These are phyloP conservation scores for Sonneratia caseolaris DNA, from an alignment of 345 rosid species.

Conservation along the genomic window DNA sequence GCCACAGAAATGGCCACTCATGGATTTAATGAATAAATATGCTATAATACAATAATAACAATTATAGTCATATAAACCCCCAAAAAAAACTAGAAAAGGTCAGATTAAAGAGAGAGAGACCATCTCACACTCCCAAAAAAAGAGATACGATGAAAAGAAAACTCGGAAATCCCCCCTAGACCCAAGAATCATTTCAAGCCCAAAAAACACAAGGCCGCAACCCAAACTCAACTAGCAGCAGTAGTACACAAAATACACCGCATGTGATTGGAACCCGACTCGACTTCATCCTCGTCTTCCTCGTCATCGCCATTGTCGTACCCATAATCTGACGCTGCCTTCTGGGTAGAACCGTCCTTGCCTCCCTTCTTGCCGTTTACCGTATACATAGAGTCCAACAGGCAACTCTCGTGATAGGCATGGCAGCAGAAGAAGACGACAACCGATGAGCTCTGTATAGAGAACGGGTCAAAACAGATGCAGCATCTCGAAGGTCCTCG, in stretches of 20 bases:
- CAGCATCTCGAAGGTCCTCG: slow-evolving; percentile 85
- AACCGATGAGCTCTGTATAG: slow-evolving; percentile 65
- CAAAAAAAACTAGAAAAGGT: not conserved
- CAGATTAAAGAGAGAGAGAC: not conserved
- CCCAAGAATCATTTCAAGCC: not conserved
- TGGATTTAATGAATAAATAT: not conserved
- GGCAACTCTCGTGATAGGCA: slow-evolving; percentile 77
- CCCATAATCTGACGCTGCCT: slow-evolving; percentile 16
- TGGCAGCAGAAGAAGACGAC: slow-evolving; percentile 92
- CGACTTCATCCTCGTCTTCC: slow-evolving; percentile 32
- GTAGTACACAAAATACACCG: slow-evolving; percentile 97
- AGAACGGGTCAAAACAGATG: slow-evolving; percentile 87
- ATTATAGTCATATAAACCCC: not conserved
- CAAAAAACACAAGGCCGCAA: slow-evolving; percentile 1
- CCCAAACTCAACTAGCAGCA: slow-evolving; percentile 56
- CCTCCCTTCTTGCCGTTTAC: slow-evolving; percentile 27
- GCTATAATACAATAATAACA: slow-evolving; percentile 4
- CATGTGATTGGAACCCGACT: slow-evolving; percentile 37
- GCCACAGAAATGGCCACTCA: not conserved
- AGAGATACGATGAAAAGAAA: slow-evolving; percentile 1
- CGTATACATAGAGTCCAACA: slow-evolving; percentile 65
- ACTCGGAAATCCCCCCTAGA: not conserved
- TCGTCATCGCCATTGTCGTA: slow-evolving; percentile 25
- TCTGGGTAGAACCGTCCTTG: slow-evolving; percentile 18
- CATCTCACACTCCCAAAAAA: not conserved